Evolutionary conservation across 225 moss, liverwort and hornwort genomes (phyloP), one percentile per base, ranked within the genome.

Genomic region (Straminergon stramineum): DNA sequence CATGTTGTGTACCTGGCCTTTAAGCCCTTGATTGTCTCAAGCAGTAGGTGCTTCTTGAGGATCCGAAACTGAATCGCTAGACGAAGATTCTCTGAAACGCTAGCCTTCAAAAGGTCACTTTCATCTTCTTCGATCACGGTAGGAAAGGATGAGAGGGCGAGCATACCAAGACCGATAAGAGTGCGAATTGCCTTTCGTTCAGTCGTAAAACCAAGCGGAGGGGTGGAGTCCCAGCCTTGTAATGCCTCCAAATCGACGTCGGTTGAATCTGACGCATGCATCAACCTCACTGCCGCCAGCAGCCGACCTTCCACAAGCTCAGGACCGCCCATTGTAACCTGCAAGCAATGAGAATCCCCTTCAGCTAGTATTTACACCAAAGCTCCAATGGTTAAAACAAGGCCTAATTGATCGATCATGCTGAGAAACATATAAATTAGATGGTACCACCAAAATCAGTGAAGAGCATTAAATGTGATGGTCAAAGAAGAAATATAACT

Each of bases 261-360:
- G 10, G 66, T 87, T 37, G 81, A 75, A 48, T 91, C 92, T 68
- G 85, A 87, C 12, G 93, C 91, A 82, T 95, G 95, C 89, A 96
- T 91, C 84, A 96, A 88, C 80, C 96, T 92, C 73, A 95, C 87
- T 75, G 94, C 94, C 35, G 95, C 95, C 41, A 96, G 92, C 52
- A 96, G 86, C 37, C 95, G 92, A 68, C 94, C 91, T 75, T 96
- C 95, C 71, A 94, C 95, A 61, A 94, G 93, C 88, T 95, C 95
- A 43, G 92, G 43, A 22, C 94, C 93, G 53, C 96, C 96, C 71
- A 95, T 82, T 53, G 91, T 93, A 56, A 95, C 92, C 96, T 96
- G 91, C 84, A 89, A 75, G 81, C 74, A 83, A 79, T 68, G 56
- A 68, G 11, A 86, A 69, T 34, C 16, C 39, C 30, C 57, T 56